Evolutionary conservation across 306 rosid species (phyloP).

Genomic region (Benincasa hispida): DNA sequence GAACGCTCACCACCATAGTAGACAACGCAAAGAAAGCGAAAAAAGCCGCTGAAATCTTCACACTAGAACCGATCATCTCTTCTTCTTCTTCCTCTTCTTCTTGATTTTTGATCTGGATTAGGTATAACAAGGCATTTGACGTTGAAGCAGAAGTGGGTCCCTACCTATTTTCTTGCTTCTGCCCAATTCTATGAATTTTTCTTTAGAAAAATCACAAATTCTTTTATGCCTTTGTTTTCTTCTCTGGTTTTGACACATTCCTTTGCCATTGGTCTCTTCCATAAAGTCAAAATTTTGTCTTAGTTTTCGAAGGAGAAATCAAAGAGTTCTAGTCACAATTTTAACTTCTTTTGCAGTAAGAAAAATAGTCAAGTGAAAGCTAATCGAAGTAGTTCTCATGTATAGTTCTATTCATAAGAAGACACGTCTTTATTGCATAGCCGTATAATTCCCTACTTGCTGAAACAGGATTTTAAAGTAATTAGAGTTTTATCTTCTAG

Average conservation of each 20-base stretch:
- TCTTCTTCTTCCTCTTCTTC: background rate
- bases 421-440: background rate
- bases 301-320: background rate
- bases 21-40: slow-evolving; percentile 12
- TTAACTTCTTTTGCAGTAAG: background rate
- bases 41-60: slow-evolving; percentile 11
- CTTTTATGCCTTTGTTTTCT: background rate
- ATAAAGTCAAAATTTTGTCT: background rate
- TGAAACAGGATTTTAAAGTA: background rate
- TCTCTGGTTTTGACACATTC: background rate
- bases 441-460: background rate
- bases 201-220: background rate
- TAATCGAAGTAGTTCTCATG: background rate
- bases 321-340: background rate
- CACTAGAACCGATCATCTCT: slow-evolving; percentile 15
- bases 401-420: background rate
- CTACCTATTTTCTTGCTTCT: background rate
- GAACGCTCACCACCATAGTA: slow-evolving; percentile 17
- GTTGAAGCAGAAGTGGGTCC: background rate
- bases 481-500: background rate
- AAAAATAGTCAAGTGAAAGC: background rate
- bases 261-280: background rate
- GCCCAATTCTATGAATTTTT: background rate
- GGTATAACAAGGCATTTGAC: background rate
- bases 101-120: background rate